phyloP scores from a whole-genome alignment of 805 yeast species.

The Candida hungchunana region DNA sequence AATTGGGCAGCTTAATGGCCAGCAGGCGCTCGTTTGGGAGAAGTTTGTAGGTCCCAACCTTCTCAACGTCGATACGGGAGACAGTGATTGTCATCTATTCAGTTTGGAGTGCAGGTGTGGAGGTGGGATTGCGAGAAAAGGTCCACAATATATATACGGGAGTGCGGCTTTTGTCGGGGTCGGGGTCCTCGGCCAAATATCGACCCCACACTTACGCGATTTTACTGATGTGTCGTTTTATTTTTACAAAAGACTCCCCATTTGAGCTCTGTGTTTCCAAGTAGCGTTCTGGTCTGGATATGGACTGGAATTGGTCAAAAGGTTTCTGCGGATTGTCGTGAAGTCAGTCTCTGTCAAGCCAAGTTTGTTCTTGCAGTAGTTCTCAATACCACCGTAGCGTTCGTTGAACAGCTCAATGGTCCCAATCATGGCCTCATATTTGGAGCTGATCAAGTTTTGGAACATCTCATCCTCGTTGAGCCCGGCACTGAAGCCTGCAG shows the following conservation, averaged over 20 bases:
- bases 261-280: slow-evolving; percentile 24
- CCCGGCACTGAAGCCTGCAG: slow-evolving; percentile 1
- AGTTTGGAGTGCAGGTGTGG: too few relatives aligned
- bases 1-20: slow-evolving; percentile 21
- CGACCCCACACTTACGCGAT: slow-evolving; percentile 2
- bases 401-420: slow-evolving; percentile 49
- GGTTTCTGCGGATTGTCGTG: slow-evolving; percentile 29
- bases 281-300: slow-evolving; percentile 15
- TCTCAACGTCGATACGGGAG: background rate
- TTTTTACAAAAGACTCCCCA: slow-evolving; percentile 11
- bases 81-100: background rate
- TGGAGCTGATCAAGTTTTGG: slow-evolving; percentile 54
- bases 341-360: slow-evolving; percentile 45
- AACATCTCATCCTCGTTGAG: slow-evolving; percentile 44
- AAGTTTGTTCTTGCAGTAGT: slow-evolving; percentile 41
- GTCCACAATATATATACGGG: too few relatives aligned
- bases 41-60: slow-evolving; percentile 19
- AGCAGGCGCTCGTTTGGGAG: slow-evolving; percentile 25
- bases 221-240: background rate
- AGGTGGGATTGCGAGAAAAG: slow-evolving; percentile 1
- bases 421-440: slow-evolving; percentile 66
- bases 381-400: slow-evolving; percentile 51
- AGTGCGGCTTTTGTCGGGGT: too few relatives aligned
- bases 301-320: slow-evolving; percentile 23
- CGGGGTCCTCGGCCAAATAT: background rate